Conservation (phyloP, 495 filamentous ascomycete genomes). For the Usnea hakonensis region DNA sequence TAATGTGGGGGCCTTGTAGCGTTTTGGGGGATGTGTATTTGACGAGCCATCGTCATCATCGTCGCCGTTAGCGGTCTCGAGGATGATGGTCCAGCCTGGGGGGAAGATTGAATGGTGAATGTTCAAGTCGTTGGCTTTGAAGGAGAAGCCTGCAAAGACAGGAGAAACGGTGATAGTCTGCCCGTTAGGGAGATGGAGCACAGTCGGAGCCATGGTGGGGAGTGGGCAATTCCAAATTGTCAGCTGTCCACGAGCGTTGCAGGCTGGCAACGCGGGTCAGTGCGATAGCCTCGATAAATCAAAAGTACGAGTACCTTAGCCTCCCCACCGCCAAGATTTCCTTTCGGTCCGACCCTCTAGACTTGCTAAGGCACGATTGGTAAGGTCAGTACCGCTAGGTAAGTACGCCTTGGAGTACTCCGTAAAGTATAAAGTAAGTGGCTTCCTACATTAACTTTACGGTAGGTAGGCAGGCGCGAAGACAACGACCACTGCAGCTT, state of each 20-base stretch:
- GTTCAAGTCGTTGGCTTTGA: conserved; percentile 72
- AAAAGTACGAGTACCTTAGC: too few relatives aligned
- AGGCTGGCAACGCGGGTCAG: background rate
- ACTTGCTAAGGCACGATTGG: too few relatives aligned
- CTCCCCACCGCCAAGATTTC: too few relatives aligned
- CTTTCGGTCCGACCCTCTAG: too few relatives aligned
- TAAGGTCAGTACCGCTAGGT: too few relatives aligned
- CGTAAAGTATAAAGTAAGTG: too few relatives aligned
- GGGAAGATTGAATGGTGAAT: conserved; percentile 63
- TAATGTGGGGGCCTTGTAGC: conserved; percentile 65
- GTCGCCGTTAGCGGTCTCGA: conserved; percentile 60
- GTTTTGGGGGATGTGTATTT: conserved; percentile 40
- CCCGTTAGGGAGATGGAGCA: conserved; percentile 72
- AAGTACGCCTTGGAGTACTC: too few relatives aligned
- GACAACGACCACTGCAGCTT: too few relatives aligned
- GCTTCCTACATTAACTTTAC: too few relatives aligned
- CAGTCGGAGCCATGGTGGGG: conserved; percentile 12
- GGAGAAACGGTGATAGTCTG: conserved; percentile 71
- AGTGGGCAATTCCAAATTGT: background rate
- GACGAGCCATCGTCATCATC: conserved; percentile 25
- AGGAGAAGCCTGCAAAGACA: conserved; percentile 80
- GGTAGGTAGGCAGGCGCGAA: too few relatives aligned
- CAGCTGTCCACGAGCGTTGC: background rate
- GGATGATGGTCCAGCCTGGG: conserved; percentile 78
- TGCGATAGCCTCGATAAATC: background rate